phyloP scores from a whole-genome alignment of 148 eudicot species.

The Heliamphora exappendiculata region DNA sequence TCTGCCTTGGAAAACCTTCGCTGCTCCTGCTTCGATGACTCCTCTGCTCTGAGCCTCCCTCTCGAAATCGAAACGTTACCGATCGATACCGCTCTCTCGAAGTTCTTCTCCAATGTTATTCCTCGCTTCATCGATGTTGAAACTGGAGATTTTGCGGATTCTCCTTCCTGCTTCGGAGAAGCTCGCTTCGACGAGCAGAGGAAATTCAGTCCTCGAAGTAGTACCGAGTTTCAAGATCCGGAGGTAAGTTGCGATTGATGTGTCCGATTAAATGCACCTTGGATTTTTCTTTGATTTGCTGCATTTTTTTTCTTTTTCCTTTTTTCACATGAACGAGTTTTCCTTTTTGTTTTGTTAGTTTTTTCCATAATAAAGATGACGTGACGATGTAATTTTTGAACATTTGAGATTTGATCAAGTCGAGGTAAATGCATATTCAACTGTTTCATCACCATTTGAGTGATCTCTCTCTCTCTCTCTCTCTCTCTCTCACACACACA shows the following conservation, averaged over 20 bases:
- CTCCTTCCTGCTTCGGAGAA: neutral
- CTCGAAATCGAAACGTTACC: slow-evolving; percentile 33
- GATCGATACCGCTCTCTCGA: slow-evolving; percentile 44
- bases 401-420: neutral
- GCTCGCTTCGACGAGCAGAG: neutral
- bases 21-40: slow-evolving; percentile 29
- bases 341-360: neutral
- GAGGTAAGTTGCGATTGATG: slow-evolving; percentile 12
- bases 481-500: no score
- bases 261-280: neutral
- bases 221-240: neutral
- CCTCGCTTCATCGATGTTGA: slow-evolving; percentile 34
- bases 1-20: slow-evolving; percentile 13
- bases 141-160: slow-evolving; percentile 10
- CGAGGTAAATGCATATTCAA: neutral
- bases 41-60: slow-evolving; percentile 20
- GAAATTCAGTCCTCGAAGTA: neutral
- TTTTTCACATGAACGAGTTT: no score
- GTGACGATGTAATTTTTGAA: neutral
- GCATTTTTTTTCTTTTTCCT: neutral
- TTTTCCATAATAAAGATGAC: neutral
- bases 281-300: neutral
- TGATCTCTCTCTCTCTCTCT: neutral
- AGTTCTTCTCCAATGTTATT: slow-evolving; percentile 57
- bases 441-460: neutral